Base-by-base conservation (phyloP, 129 eudicot genomes). In the Heracleum sosnowskyi region DNA sequence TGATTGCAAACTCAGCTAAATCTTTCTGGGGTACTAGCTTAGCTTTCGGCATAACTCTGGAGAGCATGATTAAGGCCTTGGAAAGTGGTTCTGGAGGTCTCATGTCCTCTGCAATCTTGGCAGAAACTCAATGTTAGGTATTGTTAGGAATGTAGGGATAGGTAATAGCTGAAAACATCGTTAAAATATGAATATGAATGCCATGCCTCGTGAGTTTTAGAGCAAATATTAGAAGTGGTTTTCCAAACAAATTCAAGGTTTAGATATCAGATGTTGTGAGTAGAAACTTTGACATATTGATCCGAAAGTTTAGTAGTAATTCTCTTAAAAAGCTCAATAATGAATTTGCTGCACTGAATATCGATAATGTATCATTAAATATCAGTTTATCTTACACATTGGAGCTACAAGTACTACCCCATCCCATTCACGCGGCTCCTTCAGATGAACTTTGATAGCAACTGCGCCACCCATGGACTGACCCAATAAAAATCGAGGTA, bases 401-500 rank as follows among this genome's bases (percentile, higher is more conserved):
- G 98, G 98, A 22, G 98, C 97, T 20, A 93, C 98, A 81, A 91
- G 98, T 76, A 88, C 89, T 46, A 87, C 84, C 71, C 98, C 98
- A 76, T 91, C 93, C 98, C 98, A 94, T 84, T 86, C 90, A 4
- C 83, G 85, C 22, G 91, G 97, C 31, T 86, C 89, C 82, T 88
- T 94, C 8, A 91, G 87, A 80, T 83, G 93, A 76, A 84, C 93
- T 85, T 94, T 94, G 28, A 94, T 85, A 45, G 97, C 97, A 72
- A 94, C 87, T 4, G 98, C 98, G 70, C 96, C 98, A 8, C 98
- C 98, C 98, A 94, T 94, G 20, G 98, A 94, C 83, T 94, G 97
- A 33, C 97, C 98, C 69, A 94, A 81, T 75, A 94, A 76, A 79
- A 94, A 94, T 81, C 91, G 82, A 44, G 98, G 98, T 76, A 91